These are phyloP conservation scores for Trypanosoma vivax DNA, from an alignment of 208 protist species.

Conservation along the genomic window DNA sequence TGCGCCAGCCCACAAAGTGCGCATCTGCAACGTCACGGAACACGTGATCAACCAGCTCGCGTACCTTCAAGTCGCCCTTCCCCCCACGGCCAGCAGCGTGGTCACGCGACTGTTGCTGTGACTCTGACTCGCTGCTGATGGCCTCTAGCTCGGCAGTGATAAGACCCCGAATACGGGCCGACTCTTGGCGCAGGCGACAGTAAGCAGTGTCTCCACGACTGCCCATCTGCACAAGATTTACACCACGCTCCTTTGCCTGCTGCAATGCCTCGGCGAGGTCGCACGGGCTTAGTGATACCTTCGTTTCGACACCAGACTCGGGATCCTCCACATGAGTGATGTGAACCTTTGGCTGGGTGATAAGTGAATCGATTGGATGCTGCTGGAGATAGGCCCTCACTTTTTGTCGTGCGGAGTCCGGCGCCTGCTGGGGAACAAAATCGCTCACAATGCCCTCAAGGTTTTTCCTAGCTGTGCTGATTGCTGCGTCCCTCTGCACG, in stretches of 20 bases:
- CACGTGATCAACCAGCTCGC: slow-evolving; percentile 54
- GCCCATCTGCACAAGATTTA: slow-evolving; percentile 87
- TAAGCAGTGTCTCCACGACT: slow-evolving; percentile 60
- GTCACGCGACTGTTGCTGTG: slow-evolving; percentile 8
- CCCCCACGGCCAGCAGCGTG: background rate
- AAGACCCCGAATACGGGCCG: slow-evolving; percentile 42
- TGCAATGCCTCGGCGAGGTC: slow-evolving; percentile 59
- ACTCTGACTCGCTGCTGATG: slow-evolving; percentile 11
- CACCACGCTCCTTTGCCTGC: slow-evolving; percentile 42
- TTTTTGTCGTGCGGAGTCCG: slow-evolving; percentile 39
- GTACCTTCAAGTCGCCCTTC: slow-evolving; percentile 7
- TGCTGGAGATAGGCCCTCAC: slow-evolving; percentile 54
- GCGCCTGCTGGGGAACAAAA: slow-evolving; percentile 47
- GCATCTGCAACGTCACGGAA: slow-evolving; percentile 85
- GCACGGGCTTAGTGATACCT: slow-evolving; percentile 57
- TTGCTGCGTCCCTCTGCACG: slow-evolving; percentile 69
- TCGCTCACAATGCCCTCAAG: slow-evolving; percentile 46
- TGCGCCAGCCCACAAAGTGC: slow-evolving; percentile 85
- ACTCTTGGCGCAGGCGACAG: slow-evolving; percentile 74
- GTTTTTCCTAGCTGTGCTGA: slow-evolving; percentile 53
- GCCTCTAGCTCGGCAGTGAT: slow-evolving; percentile 60
- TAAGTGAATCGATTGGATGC: slow-evolving; percentile 76
- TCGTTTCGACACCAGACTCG: slow-evolving; percentile 57
- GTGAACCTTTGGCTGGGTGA: slow-evolving; percentile 49
- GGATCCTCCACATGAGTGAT: slow-evolving; percentile 83